These are phyloP conservation scores for Isabelozyma rhagii DNA, from an alignment of 805 yeast species.

Conservation along the genomic window DNA sequence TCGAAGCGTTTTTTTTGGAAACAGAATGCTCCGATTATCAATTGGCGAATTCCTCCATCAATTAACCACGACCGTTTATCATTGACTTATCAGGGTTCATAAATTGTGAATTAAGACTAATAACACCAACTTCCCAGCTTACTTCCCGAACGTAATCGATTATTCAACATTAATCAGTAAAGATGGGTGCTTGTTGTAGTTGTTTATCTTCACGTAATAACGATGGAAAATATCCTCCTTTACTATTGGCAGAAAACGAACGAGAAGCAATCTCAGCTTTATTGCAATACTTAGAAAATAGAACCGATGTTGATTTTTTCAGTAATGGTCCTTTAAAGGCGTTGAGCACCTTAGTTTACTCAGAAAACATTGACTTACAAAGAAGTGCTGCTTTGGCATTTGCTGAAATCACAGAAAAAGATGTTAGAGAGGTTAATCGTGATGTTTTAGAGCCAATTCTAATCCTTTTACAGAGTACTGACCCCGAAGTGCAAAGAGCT, in stretches of 20 bases:
- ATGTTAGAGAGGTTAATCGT: conserved; percentile 83
- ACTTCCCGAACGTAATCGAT: background rate
- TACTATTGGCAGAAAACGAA: conserved; percentile 86
- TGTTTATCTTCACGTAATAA: conserved; percentile 41
- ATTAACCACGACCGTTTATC: too few species aligned
- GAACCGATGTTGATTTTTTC: conserved; percentile 87
- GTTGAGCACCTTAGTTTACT: conserved; percentile 85
- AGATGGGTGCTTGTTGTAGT: conserved; percentile 44
- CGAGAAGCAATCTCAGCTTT: conserved; percentile 93
- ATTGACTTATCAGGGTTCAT: too few species aligned
- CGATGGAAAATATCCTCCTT: conserved; percentile 68
- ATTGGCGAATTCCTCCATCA: too few species aligned
- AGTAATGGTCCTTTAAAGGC: conserved; percentile 84
- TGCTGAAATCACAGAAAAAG: conserved; percentile 97
- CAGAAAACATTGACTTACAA: conserved; percentile 92
- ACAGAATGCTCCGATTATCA: background rate
- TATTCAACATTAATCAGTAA: background rate
- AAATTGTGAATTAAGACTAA: too few species aligned
- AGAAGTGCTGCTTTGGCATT: conserved; percentile 97
- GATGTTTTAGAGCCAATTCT: conserved; percentile 93
- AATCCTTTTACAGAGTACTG: conserved; percentile 78
- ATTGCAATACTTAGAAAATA: conserved; percentile 81
- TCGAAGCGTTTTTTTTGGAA: background rate
- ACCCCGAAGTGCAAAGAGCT: conserved; percentile 95
- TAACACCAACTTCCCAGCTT: too few species aligned